Base-by-base conservation (phyloP, 257 asterid species). In the Jasminum sambac region DNA sequence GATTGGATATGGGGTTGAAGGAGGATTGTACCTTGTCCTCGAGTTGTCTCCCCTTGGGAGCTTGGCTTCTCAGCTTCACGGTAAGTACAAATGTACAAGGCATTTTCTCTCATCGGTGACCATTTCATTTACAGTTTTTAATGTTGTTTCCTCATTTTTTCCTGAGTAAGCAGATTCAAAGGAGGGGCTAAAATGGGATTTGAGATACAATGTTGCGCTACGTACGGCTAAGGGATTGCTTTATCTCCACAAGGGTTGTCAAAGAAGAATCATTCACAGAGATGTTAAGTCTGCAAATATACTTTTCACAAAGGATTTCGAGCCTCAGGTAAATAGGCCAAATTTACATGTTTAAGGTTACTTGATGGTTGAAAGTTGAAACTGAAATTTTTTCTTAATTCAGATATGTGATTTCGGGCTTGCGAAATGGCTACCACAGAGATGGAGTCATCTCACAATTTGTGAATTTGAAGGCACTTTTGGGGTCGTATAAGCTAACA, bases 1-100 rank as follows among this genome's bases (percentile, higher is more conserved):
- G 88, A 82, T 95, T 1, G 99, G 99, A 41, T 95, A 95, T 72
- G 98, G 98, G 34, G 97, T 88, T n/a, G 99, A 89, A 83, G 86
- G 95, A 6, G 98, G 98, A 79, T 72, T 88, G 79, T 83, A 79
- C 77, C 96, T 95, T 71, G 96, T 95, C 1, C 97, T 95, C 26
- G 97, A 91, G 85, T 74, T 95, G 67, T 91, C 98, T 72, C 98
- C 96, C 50, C 82, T 87, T 62, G 99, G 99, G 75, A 91, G 99
- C 83, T 78, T 95, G 70, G 96, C 96, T 67, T 86, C 96, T 66
- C 46, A 91, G 87, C 95, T 95, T 78, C 99, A 95, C 73, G 77
- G 99, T 95, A 26, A 84, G 96, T 86, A 66, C 85, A 68, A 21
- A 64, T n/a, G 50, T 48, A 19, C 37, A 10, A 24, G 21, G 10